Evolutionary conservation across 2,329 filamentous ascomycete genomes (phyloP), one percentile per base, ranked within the genome.

Genomic region (Coniochaeta prunicola): DNA sequence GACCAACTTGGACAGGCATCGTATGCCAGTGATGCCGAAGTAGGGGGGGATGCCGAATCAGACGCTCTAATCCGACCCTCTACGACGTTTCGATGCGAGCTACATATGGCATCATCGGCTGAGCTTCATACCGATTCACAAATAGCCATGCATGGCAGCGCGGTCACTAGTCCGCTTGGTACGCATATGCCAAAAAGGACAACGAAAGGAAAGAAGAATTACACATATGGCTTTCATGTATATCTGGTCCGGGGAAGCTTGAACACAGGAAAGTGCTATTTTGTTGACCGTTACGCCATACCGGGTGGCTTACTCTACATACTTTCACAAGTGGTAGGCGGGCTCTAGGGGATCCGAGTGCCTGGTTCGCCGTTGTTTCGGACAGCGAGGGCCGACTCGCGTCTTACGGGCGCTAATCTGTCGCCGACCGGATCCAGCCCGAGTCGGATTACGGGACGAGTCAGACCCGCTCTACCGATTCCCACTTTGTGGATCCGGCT

Each of bases 241-340:
- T 50, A 28, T 50, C 45, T 26, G 45, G 45, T 50, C 28, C 45
- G 45, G 45, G 45, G 45, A 50, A 50, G n/a, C n/a, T 50, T 26
- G 45, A 50, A 50, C 45, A 21, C 45, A 21, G 45, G 45, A 50
- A 50, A 50, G 30, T 26, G 45, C 45, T 21, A 50, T 50, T 28
- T n/a, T 50, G 45, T 50, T 50, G 45, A 50, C 45, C 45, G 45
- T 50, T 50, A 50, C 45, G 30, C 45, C 30, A 50, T 50, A 50
- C 45, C 45, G 45, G 45, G 30, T 17, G 24, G 15, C 9, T 4
- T 45, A 19, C 40, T 21, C n/a, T 50, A 10, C 15, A n/a, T 30
- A 13, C 45, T 17, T 17, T 13, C 5, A 26, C 30, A 13, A n/a
- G 12, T 15, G 9, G 24, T 50, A 50, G 21, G 24, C 21, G 21